Base-by-base conservation (phyloP, 116 monocot species). In the Dioscorea cayenensis region DNA sequence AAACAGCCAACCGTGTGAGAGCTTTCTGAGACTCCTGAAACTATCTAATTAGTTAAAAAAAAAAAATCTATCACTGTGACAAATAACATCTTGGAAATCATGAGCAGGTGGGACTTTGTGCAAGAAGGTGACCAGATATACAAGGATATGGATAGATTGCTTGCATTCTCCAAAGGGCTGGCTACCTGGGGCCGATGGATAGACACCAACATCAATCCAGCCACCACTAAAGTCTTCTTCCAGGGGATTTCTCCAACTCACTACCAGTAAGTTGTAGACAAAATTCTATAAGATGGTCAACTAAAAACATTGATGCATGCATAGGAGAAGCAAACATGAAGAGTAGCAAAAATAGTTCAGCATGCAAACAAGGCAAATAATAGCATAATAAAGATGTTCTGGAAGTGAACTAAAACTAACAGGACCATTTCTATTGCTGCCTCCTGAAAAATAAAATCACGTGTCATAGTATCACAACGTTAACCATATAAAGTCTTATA, bases 171-270 rank as follows among this genome's bases (percentile, higher is more conserved):
- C 29, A 92, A 88, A 72, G 96, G 88, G 49, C 67, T 96, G 12
- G 71, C 77, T 11, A 92, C 96, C 18, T 92, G 92, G 96, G 87
- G 82, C 32, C 84, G 73, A 64, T 96, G 96, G 96, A 83, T 96
- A 19, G 90, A 96, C 38, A 9, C 88, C 37, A 88, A 86, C 68
- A 72, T 96, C 37, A 64, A 96, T 65, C 69, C 81, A 1, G 65
- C 83, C 4, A 73, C 6, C 7, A 92, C 90, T 25, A 96, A 74
- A 65, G 92, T 96, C 72, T 92, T 90, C 90, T 96, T 90, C 77
- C 90, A 90, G 58, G 96, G 92, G 2, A 86, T 96, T 48, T 96
- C 96, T 65, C 96, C 96, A 10, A 88, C 82, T 16, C 96, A 96
- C 63, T 92, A 96, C 73, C 32, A 51, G 96, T 92, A 81, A 83